These are phyloP conservation scores for Macrophomina tecta DNA, from an alignment of 2,329 filamentous ascomycete genomes.

Conservation along the genomic window DNA sequence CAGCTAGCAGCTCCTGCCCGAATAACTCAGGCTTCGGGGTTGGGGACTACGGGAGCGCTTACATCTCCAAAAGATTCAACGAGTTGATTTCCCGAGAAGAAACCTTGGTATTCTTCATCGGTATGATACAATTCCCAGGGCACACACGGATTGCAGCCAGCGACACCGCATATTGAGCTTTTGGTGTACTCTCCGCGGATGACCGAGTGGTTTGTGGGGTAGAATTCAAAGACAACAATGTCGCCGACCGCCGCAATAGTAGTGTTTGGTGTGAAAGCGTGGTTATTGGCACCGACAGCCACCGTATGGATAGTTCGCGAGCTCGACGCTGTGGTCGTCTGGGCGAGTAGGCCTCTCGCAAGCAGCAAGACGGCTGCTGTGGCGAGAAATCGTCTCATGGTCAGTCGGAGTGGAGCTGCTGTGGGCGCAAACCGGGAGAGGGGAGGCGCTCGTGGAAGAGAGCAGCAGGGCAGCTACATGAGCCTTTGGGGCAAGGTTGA, in stretches of 20 bases:
- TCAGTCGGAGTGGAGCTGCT: no score
- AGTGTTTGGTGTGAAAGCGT: slow-evolving; percentile 45
- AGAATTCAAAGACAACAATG: slow-evolving; percentile 47
- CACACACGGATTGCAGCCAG: slow-evolving; percentile 44
- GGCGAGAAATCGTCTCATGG: slow-evolving; percentile 4
- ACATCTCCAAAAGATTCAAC: slow-evolving; percentile 38
- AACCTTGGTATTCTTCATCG: slow-evolving; percentile 38
- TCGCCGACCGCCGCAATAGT: slow-evolving; percentile 46
- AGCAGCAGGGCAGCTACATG: slow-evolving; percentile 6
- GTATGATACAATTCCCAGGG: slow-evolving; percentile 42
- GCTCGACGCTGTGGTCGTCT: neutral
- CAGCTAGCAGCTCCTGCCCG: no score
- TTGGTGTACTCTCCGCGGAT: slow-evolving; percentile 46
- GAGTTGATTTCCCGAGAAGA: slow-evolving; percentile 40
- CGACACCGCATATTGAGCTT: slow-evolving; percentile 2
- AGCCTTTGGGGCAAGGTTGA: neutral
- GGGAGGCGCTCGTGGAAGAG: neutral
- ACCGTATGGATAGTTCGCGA: slow-evolving; percentile 38
- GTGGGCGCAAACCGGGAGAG: neutral
- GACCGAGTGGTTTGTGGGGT: slow-evolving; percentile 51
- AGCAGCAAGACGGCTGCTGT: neutral
- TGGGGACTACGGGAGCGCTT: slow-evolving; percentile 25
- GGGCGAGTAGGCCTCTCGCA: neutral
- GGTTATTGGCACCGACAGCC: slow-evolving; percentile 42
- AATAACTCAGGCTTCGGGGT: no score